phyloP scores from a whole-genome alignment of 2,329 filamentous ascomycete species.

The Pyrenochaeta sp. region DNA sequence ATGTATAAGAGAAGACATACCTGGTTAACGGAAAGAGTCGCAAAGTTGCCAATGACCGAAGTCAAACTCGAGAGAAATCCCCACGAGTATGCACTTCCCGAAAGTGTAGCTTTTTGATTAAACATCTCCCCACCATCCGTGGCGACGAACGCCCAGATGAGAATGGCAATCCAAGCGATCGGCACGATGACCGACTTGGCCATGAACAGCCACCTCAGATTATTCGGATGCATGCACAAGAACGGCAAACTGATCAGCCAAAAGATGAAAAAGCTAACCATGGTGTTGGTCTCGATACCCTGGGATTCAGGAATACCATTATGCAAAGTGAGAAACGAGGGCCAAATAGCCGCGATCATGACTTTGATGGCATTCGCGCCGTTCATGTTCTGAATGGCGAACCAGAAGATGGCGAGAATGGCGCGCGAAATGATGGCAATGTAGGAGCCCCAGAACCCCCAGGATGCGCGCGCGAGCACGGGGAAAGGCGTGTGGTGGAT shows the following conservation, averaged over 20 bases:
- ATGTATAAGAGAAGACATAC: conserved; percentile 21
- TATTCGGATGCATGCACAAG: conserved; percentile 64
- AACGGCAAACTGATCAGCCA: conserved; percentile 64
- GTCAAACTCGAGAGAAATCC: conserved; percentile 61
- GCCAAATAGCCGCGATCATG: conserved; percentile 66
- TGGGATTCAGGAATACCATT: conserved; percentile 61
- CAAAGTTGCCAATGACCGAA: conserved; percentile 60
- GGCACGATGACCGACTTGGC: conserved; percentile 60
- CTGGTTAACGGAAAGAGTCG: conserved; percentile 62
- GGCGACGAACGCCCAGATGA: conserved; percentile 68
- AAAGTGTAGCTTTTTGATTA: conserved; percentile 55
- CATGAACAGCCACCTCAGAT: conserved; percentile 63
- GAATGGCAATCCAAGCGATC: conserved; percentile 67
- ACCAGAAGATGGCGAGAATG: conserved; percentile 68
- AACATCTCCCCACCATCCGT: conserved; percentile 63
- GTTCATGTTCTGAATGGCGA: conserved; percentile 72
- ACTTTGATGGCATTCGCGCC: conserved; percentile 64
- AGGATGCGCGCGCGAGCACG: conserved; percentile 63
- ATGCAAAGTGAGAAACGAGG: conserved; percentile 61
- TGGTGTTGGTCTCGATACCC: conserved; percentile 65
- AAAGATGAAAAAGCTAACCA: conserved; percentile 67
- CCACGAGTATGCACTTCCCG: conserved; percentile 63
- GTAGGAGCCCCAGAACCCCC: conserved; percentile 67
- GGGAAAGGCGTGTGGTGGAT: conserved; percentile 64
- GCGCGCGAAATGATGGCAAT: conserved; percentile 62